Conservation (phyloP, 2,329 filamentous ascomycete genomes). For the Pseudocercospora fuligena region DNA sequence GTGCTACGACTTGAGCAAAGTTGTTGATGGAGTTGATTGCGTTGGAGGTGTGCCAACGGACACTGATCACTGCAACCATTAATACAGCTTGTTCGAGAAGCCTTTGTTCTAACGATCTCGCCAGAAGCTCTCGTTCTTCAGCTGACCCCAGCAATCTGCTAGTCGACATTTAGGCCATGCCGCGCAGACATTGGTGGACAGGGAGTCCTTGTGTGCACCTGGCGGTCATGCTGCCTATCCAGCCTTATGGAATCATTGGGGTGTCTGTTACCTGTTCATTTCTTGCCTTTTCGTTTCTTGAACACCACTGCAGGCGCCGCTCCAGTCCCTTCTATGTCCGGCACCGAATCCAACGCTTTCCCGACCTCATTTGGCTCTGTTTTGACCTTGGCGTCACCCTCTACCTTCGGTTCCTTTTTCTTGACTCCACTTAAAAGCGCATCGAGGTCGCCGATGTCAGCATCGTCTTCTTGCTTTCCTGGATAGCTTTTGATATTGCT, state of each 20-base stretch:
- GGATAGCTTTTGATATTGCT: conserved; percentile 52
- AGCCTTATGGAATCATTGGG: neutral
- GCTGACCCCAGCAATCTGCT: neutral
- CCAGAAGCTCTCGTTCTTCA: neutral
- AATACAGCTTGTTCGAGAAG: neutral
- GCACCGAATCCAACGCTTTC: conserved; percentile 33
- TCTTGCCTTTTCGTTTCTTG: conserved; percentile 72
- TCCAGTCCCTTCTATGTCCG: conserved; percentile 29
- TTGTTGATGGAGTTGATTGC: neutral
- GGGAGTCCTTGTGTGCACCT: neutral
- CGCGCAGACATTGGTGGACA: neutral
- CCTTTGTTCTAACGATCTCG: neutral
- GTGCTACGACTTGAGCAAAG: neutral
- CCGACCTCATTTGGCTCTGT: conserved; percentile 40
- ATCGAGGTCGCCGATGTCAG: conserved; percentile 65
- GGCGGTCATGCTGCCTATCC: neutral
- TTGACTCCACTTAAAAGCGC: conserved; percentile 53
- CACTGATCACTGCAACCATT: neutral
- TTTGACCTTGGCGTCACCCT: conserved; percentile 32
- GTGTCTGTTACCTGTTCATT: conserved; percentile 30
- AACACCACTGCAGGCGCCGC: conserved; percentile 64
- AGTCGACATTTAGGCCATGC: neutral
- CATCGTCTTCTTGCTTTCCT: conserved; percentile 50
- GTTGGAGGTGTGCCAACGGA: neutral
- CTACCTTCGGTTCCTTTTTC: conserved; percentile 40